These are phyloP conservation scores for Myrica gale DNA, from an alignment of 306 rosid species.

Conservation along the genomic window DNA sequence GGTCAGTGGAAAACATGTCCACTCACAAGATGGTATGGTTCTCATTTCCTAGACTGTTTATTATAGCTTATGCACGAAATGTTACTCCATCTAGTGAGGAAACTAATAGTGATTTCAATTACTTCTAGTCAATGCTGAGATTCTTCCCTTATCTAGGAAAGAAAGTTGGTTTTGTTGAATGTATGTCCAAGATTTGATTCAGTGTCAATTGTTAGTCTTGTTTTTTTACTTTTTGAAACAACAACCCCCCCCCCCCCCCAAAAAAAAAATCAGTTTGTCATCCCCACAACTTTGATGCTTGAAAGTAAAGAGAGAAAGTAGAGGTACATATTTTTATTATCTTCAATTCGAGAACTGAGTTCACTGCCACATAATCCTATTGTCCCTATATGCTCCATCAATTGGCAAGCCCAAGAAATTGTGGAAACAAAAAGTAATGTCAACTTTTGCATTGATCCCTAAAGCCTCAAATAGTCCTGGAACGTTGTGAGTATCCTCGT, in stretches of 20 bases:
- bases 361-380: not conserved
- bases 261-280: too few relatives aligned
- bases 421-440: not conserved
- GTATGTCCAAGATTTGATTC: not conserved
- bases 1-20: conserved; percentile 33
- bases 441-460: not conserved
- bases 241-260: not conserved
- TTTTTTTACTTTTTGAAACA: not conserved
- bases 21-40: conserved; percentile 37
- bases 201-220: not conserved
- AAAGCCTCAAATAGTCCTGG: not conserved
- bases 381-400: not conserved
- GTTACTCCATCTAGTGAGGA: not conserved
- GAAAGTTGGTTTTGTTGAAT: not conserved
- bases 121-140: not conserved
- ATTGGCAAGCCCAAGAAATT: not conserved
- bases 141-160: not conserved
- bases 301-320: not conserved
- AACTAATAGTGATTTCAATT: not conserved
- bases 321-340: not conserved
- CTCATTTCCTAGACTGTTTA: conserved; percentile 10
- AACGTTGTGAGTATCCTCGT: not conserved
- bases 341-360: not conserved
- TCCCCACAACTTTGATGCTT: not conserved
- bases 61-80: conserved; percentile 11